phyloP scores from a whole-genome alignment of 2,329 filamentous ascomycete species.

The Diaporthe destruens region DNA sequence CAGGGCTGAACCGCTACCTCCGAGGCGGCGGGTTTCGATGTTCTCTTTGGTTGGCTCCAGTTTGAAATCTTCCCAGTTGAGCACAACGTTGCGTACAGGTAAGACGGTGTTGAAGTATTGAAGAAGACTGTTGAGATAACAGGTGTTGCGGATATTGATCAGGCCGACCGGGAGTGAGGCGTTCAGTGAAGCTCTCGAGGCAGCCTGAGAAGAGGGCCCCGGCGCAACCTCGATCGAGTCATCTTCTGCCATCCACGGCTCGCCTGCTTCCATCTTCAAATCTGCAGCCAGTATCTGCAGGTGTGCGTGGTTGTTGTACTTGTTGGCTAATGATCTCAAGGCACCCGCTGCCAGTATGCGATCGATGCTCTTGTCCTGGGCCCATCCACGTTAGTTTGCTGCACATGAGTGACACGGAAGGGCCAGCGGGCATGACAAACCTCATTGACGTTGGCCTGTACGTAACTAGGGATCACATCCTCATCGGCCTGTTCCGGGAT shows the following conservation, averaged over 20 bases:
- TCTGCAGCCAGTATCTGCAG: slow-evolving; percentile 25
- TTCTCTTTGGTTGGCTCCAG: slow-evolving; percentile 75
- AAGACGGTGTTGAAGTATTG: slow-evolving; percentile 95
- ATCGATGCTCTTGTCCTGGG: slow-evolving; percentile 35
- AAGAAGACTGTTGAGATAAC: slow-evolving; percentile 95
- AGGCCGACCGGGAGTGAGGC: slow-evolving; percentile 83
- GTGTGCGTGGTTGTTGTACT: slow-evolving; percentile 24
- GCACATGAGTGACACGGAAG: background rate
- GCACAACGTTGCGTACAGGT: slow-evolving; percentile 82
- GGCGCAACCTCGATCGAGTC: slow-evolving; percentile 18
- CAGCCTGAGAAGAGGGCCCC: background rate
- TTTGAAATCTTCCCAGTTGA: slow-evolving; percentile 79
- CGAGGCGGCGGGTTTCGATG: slow-evolving; percentile 77
- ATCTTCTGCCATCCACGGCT: slow-evolving; percentile 18
- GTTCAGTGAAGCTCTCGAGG: slow-evolving; percentile 46
- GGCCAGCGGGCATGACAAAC: slow-evolving; percentile 14
- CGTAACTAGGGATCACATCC: slow-evolving; percentile 31
- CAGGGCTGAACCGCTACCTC: slow-evolving; percentile 69
- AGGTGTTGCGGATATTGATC: slow-evolving; percentile 96
- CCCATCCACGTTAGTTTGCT: background rate
- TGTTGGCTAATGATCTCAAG: slow-evolving; percentile 27
- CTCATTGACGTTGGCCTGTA: slow-evolving; percentile 32
- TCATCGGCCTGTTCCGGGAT: slow-evolving; percentile 36
- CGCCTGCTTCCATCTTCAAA: slow-evolving; percentile 29
- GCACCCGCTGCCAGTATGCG: slow-evolving; percentile 37